Percentiles rank a stretch among this genome's conserved stretches.
phyloP scores from a whole-genome alignment of 768 basidiomycete genomes.

The Strobilomyces echinocephalus region DNA sequence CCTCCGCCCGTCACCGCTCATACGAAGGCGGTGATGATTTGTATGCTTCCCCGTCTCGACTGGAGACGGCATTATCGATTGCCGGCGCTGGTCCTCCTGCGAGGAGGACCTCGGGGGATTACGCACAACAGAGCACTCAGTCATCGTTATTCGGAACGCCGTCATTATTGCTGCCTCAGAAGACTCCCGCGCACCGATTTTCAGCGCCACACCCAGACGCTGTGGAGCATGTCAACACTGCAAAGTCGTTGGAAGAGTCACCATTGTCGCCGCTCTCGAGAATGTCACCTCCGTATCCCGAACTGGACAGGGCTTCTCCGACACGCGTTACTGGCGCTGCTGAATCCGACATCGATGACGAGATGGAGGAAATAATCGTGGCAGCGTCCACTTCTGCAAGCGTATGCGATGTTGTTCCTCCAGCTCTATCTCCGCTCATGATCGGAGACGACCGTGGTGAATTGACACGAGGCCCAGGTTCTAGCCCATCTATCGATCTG shows the following conservation, averaged over 20 bases:
- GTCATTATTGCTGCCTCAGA: constrained; percentile 26
- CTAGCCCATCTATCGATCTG: constrained; percentile 3
- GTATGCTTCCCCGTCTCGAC: constrained; percentile 46
- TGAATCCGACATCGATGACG: constrained; percentile 29
- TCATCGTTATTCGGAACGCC: constrained; percentile 37
- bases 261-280: constrained; percentile 1
- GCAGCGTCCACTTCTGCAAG: neutral
- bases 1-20: neutral
- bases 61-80: constrained; percentile 66
- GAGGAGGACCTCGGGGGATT: constrained; percentile 10
- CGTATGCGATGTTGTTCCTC: neutral
- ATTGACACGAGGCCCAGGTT: neutral
- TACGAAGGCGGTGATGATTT: constrained; percentile 42
- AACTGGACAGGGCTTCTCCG: neutral
- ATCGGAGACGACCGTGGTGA: constrained; percentile 14
- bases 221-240: neutral
- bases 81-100: constrained; percentile 49
- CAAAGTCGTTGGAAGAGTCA: constrained; percentile 5
- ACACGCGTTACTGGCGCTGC: neutral
- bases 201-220: neutral
- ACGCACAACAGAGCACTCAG: constrained; percentile 11
- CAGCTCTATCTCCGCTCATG: constrained; percentile 13
- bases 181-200: neutral
- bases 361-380: constrained; percentile 36
- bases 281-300: neutral